Base-by-base conservation (phyloP, 768 basidiomycete species). In the Termitomyces sp. region DNA sequence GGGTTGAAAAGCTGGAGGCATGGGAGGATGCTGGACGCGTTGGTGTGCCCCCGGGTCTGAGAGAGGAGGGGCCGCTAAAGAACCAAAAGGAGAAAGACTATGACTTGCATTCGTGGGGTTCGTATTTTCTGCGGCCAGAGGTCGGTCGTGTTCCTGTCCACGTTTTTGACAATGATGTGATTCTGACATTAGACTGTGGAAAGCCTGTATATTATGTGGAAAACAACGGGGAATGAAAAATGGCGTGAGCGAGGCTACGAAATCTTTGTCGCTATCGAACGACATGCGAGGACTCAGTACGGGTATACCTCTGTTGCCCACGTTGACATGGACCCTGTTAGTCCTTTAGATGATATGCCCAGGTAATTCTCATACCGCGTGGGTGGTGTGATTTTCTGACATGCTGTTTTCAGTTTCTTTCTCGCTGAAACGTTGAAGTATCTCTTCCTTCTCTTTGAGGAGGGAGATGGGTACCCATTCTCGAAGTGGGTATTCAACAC, bases 181-280 rank as follows among this genome's bases (percentile, higher is more conserved):
- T 18, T 18, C 30, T 8, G 13, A 34, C 2, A n/a, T 15, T 3
- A 92, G 89, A 82, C 90, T 9, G 64, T 92, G 6, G 90, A 92
- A 66, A 85, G 82, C 27, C 72, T 92, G 57, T 91, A 85, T 68
- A 66, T 88, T 15, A 68, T 92, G 66, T 91, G 86, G 83, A 80
- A 81, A 52, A 78, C 80, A 16, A 91, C 89, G 0, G 81, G 84
- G 0, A 81, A 91, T 48, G 68, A 70, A 5, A 78, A 75, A 47
- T 91, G 89, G 89, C 76, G 89, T 54, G 85, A 91, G 57, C 81
- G 84, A 31, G 89, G 87, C 2, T 91, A 87, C 79, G 72, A 66
- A 20, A 82, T 91, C 39, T 92, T 87, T 65, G 70, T 83, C 61
- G 77, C 86, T 1, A 79, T 92, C 41, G 80, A 88, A 65, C 76